Percentiles rank a stretch among this genome's conserved stretches.
These are phyloP conservation scores for Arachnopeziza araneosa DNA, from an alignment of 2,329 filamentous ascomycete genomes.

Conservation along the genomic window DNA sequence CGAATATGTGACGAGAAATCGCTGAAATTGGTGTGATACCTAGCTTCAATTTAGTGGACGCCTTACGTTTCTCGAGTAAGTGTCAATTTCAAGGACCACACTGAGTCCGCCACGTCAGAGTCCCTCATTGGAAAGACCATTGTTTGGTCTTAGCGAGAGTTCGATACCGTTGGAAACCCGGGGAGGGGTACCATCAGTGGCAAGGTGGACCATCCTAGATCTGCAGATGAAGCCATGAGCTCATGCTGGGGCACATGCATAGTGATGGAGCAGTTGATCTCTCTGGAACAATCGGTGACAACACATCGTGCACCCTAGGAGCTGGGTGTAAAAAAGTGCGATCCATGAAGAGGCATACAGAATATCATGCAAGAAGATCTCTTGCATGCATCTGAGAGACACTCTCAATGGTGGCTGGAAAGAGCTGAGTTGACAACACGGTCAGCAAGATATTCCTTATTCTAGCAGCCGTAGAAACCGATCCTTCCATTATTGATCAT, in stretches of 20 bases:
- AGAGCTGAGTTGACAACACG: not conserved
- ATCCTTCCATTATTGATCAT: not conserved
- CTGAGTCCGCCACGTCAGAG: constrained; percentile 29
- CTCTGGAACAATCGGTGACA: constrained; percentile 23
- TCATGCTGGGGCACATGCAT: constrained; percentile 23
- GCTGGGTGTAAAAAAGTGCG: constrained; percentile 5
- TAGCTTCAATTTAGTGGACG: constrained; percentile 10
- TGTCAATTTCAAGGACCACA: constrained; percentile 22
- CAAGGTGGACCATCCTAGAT: constrained; percentile 10
- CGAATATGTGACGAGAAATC: constrained; percentile 14
- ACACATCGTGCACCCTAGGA: constrained; percentile 21
- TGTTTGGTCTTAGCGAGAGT: constrained; percentile 21
- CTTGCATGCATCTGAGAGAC: not conserved
- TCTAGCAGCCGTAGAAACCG: not conserved
- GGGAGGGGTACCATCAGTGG: constrained; percentile 7
- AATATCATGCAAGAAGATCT: constrained; percentile 14
- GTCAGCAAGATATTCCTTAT: not conserved
- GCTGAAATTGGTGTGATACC: constrained; percentile 12
- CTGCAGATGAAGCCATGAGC: constrained; percentile 20
- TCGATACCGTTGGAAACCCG: constrained; percentile 20
- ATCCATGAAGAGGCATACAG: constrained; percentile 7
- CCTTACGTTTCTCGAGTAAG: constrained; percentile 15
- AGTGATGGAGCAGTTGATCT: constrained; percentile 21
- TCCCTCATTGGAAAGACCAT: constrained; percentile 20
- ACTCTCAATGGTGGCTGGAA: not conserved